These are phyloP conservation scores for Chalaropsis ovoidea DNA, from an alignment of 2,329 filamentous ascomycete genomes.

Conservation along the genomic window DNA sequence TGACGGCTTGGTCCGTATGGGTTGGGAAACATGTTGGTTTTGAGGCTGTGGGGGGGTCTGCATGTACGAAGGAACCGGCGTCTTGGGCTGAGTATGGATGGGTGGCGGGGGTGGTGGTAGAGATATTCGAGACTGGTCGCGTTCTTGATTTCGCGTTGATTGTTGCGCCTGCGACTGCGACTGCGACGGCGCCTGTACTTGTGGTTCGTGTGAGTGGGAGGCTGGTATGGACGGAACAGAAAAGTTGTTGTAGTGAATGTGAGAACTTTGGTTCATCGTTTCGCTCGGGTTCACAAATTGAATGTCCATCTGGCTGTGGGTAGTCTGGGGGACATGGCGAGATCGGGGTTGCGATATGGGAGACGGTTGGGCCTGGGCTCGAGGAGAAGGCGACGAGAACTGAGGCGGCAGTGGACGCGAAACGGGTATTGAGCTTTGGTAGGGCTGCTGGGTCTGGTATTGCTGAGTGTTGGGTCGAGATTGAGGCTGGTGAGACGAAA, in stretches of 20 bases:
- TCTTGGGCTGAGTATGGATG: slow-evolving; percentile 24
- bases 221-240: neutral
- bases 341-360: slow-evolving; percentile 22
- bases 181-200: neutral
- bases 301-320: slow-evolving; percentile 26
- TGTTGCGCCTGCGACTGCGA: neutral
- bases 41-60: slow-evolving; percentile 26
- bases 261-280: slow-evolving; percentile 20
- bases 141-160: slow-evolving; percentile 32
- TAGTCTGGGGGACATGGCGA: slow-evolving; percentile 20
- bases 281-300: slow-evolving; percentile 24
- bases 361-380: slow-evolving; percentile 23
- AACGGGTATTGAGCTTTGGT: slow-evolving; percentile 17
- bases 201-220: neutral
- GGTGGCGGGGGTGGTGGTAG: slow-evolving; percentile 30
- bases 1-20: slow-evolving; percentile 34
- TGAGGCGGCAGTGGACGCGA: slow-evolving; percentile 25
- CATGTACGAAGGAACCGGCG: slow-evolving; percentile 20
- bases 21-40: slow-evolving; percentile 28
- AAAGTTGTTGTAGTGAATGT: slow-evolving; percentile 6
- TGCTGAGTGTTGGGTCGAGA: neutral
- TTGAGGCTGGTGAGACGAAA: slow-evolving; percentile 22
- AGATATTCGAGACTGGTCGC: slow-evolving; percentile 33
- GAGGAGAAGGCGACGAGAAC: slow-evolving; percentile 27
- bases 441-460: slow-evolving; percentile 2